Evolutionary conservation across 805 yeast species (phyloP).

Genomic region (Candida berthetii): DNA sequence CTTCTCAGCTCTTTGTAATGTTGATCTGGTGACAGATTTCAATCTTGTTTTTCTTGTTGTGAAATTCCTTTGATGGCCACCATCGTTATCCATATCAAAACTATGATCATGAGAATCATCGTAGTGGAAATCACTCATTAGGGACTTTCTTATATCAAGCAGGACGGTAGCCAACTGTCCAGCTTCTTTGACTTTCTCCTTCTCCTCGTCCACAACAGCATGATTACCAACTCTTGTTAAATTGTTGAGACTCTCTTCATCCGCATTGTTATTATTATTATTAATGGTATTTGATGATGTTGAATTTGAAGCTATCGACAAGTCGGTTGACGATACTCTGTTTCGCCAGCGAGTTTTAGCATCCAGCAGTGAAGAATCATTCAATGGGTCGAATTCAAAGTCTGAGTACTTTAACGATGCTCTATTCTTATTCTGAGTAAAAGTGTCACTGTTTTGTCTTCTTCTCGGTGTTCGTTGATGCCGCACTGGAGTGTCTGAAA

Average conservation of each 20-base stretch:
- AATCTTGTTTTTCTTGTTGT: constrained; percentile 1
- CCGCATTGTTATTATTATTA: neutral
- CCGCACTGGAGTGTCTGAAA: neutral
- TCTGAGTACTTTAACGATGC: constrained; percentile 2
- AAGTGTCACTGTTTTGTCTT: neutral
- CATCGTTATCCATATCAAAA: constrained; percentile 14
- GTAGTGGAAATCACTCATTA: constrained; percentile 28
- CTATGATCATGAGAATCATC: constrained; percentile 20
- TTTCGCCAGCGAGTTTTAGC: neutral
- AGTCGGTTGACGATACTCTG: neutral
- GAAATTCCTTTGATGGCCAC: constrained; percentile 2
- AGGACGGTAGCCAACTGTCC: constrained; percentile 33
- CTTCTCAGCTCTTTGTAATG: constrained; percentile 41
- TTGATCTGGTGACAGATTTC: constrained; percentile 20
- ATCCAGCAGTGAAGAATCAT: neutral
- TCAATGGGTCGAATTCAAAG: constrained; percentile 20
- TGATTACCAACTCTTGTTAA: constrained; percentile 1
- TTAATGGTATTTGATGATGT: neutral
- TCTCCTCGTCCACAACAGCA: constrained; percentile 6
- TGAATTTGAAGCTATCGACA: neutral
- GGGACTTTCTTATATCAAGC: constrained; percentile 33
- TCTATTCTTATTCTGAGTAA: no score
- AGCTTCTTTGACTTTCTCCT: constrained; percentile 20
- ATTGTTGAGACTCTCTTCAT: neutral
- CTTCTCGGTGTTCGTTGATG: neutral